Evolutionary conservation across 805 yeast species (phyloP).

Genomic region (Starmera caribaea): DNA sequence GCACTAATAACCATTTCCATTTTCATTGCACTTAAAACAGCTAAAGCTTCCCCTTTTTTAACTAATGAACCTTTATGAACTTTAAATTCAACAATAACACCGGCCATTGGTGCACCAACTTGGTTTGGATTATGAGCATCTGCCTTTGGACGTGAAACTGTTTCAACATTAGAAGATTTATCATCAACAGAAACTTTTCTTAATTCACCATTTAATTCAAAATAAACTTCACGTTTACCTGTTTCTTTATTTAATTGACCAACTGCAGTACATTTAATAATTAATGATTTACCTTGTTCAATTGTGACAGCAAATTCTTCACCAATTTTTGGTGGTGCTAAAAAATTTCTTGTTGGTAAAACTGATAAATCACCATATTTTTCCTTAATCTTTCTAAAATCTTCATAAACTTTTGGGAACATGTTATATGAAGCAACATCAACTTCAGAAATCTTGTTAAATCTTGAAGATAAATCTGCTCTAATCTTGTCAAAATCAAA

Average conservation of each 20-base stretch:
- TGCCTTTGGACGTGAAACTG: slow-evolving; percentile 84
- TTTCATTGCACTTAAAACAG: slow-evolving; percentile 95
- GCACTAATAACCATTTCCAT: slow-evolving; percentile 99
- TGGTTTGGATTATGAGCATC: slow-evolving; percentile 80
- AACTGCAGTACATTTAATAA: slow-evolving; percentile 84
- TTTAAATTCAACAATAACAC: slow-evolving; percentile 92
- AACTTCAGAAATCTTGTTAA: slow-evolving; percentile 70
- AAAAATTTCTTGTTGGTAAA: slow-evolving; percentile 84
- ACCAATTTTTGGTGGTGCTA: slow-evolving; percentile 78
- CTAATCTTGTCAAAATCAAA: slow-evolving; percentile 64
- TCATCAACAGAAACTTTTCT: slow-evolving; percentile 91
- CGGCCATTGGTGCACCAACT: slow-evolving; percentile 99
- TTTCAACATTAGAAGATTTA: slow-evolving; percentile 77
- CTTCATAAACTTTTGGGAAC: slow-evolving; percentile 97
- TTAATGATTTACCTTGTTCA: slow-evolving; percentile 90
- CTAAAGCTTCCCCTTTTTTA: slow-evolving; percentile 93
- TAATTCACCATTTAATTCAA: slow-evolving; percentile 97
- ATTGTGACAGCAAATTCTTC: slow-evolving; percentile 86
- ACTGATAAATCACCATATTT: slow-evolving; percentile 90
- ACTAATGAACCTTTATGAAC: slow-evolving; percentile 82
- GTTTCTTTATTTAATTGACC: slow-evolving; percentile 80
- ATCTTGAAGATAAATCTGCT: slow-evolving; percentile 67
- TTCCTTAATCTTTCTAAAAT: slow-evolving; percentile 62
- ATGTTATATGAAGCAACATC: slow-evolving; percentile 94
- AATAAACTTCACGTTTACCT: slow-evolving; percentile 93